Base-by-base conservation (phyloP, 192 early-diverging fungal species). In the Dispira parvispora region DNA sequence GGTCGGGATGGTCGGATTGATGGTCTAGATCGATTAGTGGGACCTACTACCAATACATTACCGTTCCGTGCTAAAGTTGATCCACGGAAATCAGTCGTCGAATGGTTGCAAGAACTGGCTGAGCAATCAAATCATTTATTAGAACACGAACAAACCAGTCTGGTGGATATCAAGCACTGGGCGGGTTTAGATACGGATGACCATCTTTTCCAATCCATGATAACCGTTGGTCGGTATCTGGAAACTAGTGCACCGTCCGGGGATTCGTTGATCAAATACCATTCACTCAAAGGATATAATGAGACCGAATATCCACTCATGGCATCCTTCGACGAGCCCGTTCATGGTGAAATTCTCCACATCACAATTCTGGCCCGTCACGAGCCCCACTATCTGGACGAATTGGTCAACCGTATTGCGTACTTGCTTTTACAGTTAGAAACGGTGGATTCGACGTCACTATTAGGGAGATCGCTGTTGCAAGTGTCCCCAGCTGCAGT, bases 121-220 rank as follows among this genome's bases (percentile, higher is more conserved):
- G 26, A 38, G 10, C 26, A 57, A 57, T 57, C 55, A 2, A 38
- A 13, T 14, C 16, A 26, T 14, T 26, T 57, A 18, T 38, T 57
- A 18, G 21, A 26, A 9, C 27, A 28, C 26, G 55, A 57, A 27
- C 55, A 57, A 8, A 18, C 55, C 23, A 57, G 26, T 8, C 55
- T 57, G 26, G 55, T 57, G 6, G 55, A 57, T 8, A 38, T 57
- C 27, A 57, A 26, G 14, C 55, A 38, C 8, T 57, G 55, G 55
- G 55, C 55, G 10, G 27, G 38, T 14, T 11, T 57, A 8, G 27
- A 26, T 16, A 16, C 55, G 10, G 55, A 28, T 38, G 18, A 25
- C 10, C 27, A 26, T 0, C 55, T 57, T 38, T 57, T 57, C 38
- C n/a, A 28, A 21, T 26, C 55, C 26, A 38, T 38, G 32, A 38